A percentile compares a stretch with the other conserved stretches of the same genome.
These are phyloP conservation scores for Rhodotorula sp. DNA, from an alignment of 1,284 basidiomycete genomes.

Conservation along the genomic window DNA sequence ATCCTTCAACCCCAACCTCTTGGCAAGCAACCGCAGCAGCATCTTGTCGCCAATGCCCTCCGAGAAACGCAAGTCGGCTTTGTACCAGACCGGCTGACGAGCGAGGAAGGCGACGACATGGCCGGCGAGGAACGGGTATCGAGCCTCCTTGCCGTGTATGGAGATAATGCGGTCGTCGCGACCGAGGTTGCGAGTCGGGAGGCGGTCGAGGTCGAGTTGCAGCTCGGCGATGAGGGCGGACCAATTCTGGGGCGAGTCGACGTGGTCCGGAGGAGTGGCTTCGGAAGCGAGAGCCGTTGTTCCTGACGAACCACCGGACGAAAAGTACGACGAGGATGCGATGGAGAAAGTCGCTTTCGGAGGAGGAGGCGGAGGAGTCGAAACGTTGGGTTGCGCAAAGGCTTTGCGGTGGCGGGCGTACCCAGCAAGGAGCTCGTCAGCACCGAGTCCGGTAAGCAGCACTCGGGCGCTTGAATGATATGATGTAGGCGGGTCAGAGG, in stretches of 20 bases:
- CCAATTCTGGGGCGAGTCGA: constrained; percentile 55
- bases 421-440: constrained; percentile 92
- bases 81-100: constrained; percentile 70
- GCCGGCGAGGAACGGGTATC: constrained; percentile 85
- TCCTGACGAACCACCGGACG: neutral
- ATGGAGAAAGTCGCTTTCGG: neutral
- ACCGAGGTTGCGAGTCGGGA: constrained; percentile 82
- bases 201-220: constrained; percentile 86
- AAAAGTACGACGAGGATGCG: neutral
- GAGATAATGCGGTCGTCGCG: constrained; percentile 91
- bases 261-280: neutral
- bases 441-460: constrained; percentile 85
- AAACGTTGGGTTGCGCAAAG: constrained; percentile 51
- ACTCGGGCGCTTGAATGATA: constrained; percentile 78
- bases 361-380: neutral
- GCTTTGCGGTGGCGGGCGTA: constrained; percentile 85
- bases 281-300: neutral
- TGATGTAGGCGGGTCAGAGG: constrained; percentile 44
- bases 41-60: constrained; percentile 82
- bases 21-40: constrained; percentile 69
- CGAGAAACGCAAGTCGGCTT: constrained; percentile 67
- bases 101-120: constrained; percentile 68
- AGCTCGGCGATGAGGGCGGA: constrained; percentile 80
- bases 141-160: constrained; percentile 80
- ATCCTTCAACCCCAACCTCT: constrained; percentile 64